Evolutionary conservation across 768 basidiomycete genomes (phyloP).

Genomic region (Mycena kentingensis): DNA sequence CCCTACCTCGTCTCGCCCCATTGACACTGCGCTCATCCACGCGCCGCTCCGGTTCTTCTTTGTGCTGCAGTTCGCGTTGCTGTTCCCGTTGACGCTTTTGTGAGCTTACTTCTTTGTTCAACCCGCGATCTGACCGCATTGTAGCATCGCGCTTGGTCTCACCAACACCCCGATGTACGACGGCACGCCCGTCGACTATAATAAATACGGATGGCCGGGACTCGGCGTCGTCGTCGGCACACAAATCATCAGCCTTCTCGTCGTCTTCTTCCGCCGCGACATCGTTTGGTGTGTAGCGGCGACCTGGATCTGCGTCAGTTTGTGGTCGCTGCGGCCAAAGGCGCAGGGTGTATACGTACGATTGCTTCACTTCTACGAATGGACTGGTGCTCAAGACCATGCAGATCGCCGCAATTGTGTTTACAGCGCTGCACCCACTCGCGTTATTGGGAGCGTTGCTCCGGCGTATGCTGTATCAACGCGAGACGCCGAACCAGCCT

Average conservation of each 20-base stretch:
- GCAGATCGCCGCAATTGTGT: conserved; percentile 62
- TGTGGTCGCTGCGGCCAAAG: conserved; percentile 65
- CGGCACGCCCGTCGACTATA: conserved; percentile 54
- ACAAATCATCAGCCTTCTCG: conserved; percentile 59
- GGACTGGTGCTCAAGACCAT: neutral
- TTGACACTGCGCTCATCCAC: conserved; percentile 85
- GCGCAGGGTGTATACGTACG: conserved; percentile 66
- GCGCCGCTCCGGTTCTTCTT: conserved; percentile 80
- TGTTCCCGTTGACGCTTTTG: conserved; percentile 64
- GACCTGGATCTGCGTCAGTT: conserved; percentile 69
- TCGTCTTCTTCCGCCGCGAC: conserved; percentile 60
- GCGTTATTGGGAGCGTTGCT: conserved; percentile 49
- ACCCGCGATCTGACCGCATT: neutral
- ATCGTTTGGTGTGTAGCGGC: conserved; percentile 77
- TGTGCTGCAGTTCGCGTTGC: conserved; percentile 52
- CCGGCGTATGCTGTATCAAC: conserved; percentile 36
- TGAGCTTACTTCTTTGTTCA: conserved; percentile 35
- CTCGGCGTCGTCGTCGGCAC: conserved; percentile 67
- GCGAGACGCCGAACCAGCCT: conserved; percentile 11
- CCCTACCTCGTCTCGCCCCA: conserved; percentile 57
- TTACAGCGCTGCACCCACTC: conserved; percentile 69
- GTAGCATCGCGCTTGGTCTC: conserved; percentile 65
- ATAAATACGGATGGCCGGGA: conserved; percentile 68
- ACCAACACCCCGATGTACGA: conserved; percentile 49
- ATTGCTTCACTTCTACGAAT: conserved; percentile 11